Base-by-base conservation (phyloP, 1,139 yeast genomes). In the Candida glucosophila region DNA sequence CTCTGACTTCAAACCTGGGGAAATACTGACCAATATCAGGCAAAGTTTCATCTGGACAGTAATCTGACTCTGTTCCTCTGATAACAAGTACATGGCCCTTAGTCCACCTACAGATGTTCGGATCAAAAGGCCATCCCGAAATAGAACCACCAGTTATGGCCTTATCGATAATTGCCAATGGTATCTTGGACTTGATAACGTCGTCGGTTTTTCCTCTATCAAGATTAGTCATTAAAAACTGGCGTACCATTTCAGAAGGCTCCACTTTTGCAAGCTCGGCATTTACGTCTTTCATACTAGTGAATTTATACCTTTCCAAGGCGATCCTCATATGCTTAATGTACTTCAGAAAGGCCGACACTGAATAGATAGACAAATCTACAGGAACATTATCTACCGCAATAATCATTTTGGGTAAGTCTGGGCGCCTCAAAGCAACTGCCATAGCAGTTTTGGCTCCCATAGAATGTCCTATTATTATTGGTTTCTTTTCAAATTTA, bases 371-470 rank as follows among this genome's bases (percentile, higher is more conserved):
- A 2, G 72, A 53, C 14, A 76, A 62, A 27, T 75, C 74, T 1
- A 82, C 69, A 0, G 98, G 98, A 0, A 95, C 86, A 49, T 86
- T 90, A 44, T 90, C 98, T 4, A 90, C 94, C 3, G 90, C 58
- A 5, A 90, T 70, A 22, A 86, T 41, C 56, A 76, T 67, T 17
- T 70, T 61, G 3, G 79, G 76, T 13, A 77, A 40, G 1, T 73
- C 69, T 0, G 93, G 93, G 14, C 72, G 60, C 27, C 85, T 63
- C 33, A 90, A 58, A 0, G 88, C 78, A 4, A 82, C 61, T 0
- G 90, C 85, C 97, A 90, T 88, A 3, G 81, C 95, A 0, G 88
- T 70, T 45, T 90, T 90, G 6, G 95, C 97, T 5, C 98, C 98
- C 96, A 90, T 86, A 0, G 96, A 86, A 51, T 88, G 97, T 2